Base-by-base conservation (phyloP, 495 filamentous ascomycete genomes). In the Staphylotrichum tortipilum region DNA sequence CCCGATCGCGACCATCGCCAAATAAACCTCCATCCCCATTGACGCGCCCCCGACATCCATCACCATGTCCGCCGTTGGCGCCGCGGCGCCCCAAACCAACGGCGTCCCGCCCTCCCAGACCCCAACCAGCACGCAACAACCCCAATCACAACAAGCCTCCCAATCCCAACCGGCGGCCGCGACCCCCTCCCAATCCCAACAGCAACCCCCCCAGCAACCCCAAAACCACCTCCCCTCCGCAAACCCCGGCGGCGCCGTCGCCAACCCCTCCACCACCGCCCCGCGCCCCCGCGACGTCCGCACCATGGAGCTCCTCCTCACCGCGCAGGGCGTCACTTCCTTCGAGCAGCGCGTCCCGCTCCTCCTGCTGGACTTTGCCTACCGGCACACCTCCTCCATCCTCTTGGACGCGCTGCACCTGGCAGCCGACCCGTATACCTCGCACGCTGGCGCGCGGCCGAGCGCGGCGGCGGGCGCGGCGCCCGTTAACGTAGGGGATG, bases 311-410 rank as follows among this genome's bases (percentile, higher is more conserved):
- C 83, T 96, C 51, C 79, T 97, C 38, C 85, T 98, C 31, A 81
- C 86, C 43, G 83, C 82, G 2, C 83, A 92, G 42, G 90, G 91
- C 57, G 89, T 96, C 3, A 85, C 83, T 11, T 76, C 85, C 23
- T 98, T 94, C 76, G 88, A 95, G 71, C 87, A 89, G 60, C 88
- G 92, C 51, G 89, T 98, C 2, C 91, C 92, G 0, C 79, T 96
- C 3, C 86, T 95, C 56, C 84, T 98, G 34, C 81, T 98, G 63
- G 92, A 98, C 68, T 95, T 97, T 65, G 90, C 92, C 17, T 98
- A 98, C 78, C 86, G 91, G 18, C 79, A 82, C 68, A 78, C 79
- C 3, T 75, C 77, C 1, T 69, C 76, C n/a, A 69, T 86, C 14
- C 75, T 88, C 6, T 75, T 68, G 36, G 84, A 88, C 64, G 81